Conservation (phyloP, 768 basidiomycete species). For the Podaxis pistillaris region DNA sequence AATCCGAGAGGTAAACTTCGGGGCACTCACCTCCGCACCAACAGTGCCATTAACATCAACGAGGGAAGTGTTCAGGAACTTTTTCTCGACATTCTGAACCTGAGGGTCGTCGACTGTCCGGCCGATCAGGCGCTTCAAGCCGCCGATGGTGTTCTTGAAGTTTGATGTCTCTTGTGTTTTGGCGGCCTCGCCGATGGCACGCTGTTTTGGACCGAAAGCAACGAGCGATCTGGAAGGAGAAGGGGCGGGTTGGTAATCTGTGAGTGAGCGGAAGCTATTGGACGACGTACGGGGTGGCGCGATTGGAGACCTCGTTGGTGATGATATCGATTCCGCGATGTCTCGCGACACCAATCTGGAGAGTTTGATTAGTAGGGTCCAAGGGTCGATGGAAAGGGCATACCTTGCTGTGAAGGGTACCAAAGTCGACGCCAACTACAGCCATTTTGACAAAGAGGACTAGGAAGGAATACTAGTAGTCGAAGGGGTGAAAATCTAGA, state of each 20-base stretch:
- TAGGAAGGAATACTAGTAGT: background rate
- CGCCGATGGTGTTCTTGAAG: conserved; percentile 96
- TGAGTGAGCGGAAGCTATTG: background rate
- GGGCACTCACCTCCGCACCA: conserved; percentile 73
- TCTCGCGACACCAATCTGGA: conserved; percentile 91
- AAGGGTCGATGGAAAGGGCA: conserved; percentile 13
- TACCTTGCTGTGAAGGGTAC: conserved; percentile 87
- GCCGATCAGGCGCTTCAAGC: conserved; percentile 87
- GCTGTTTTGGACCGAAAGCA: conserved; percentile 89
- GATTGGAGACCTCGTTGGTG: conserved; percentile 96
- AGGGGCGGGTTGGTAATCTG: conserved; percentile 56
- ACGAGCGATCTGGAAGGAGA: conserved; percentile 73
- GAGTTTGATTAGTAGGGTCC: conserved; percentile 16
- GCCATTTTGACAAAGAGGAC: conserved; percentile 50
- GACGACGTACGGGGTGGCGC: conserved; percentile 83
- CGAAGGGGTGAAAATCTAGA: background rate
- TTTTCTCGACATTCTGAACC: conserved; percentile 80
- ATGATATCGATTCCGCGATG: conserved; percentile 99
- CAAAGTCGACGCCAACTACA: conserved; percentile 95
- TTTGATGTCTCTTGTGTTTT: conserved; percentile 98
- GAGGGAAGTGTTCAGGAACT: conserved; percentile 85
- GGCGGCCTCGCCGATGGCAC: conserved; percentile 89
- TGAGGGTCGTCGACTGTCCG: conserved; percentile 79
- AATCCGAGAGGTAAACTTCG: background rate
- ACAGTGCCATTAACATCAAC: conserved; percentile 83